Conservation (phyloP, 106 monocot genomes). For the Dendrobium huoshanense region DNA sequence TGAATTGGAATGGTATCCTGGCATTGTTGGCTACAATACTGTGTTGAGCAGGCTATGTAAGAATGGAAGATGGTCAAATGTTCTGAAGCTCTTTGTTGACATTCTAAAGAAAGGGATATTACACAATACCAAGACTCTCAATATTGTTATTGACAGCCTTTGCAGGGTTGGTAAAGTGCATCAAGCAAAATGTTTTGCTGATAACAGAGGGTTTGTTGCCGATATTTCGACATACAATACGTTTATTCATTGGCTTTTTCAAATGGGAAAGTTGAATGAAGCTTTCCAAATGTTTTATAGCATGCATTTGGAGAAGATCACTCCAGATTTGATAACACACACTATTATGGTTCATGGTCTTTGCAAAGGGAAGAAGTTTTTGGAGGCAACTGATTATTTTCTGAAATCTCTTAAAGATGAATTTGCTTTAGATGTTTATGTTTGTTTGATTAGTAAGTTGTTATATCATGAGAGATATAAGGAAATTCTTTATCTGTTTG, state of each 20-base stretch:
- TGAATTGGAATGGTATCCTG: slow-evolving; percentile 31
- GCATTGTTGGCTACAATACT: slow-evolving; percentile 41
- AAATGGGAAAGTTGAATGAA: slow-evolving; percentile 24
- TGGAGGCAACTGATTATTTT: slow-evolving; percentile 34
- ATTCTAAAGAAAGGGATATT: slow-evolving; percentile 58
- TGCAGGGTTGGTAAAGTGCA: slow-evolving; percentile 32
- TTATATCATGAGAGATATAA: slow-evolving; percentile 17
- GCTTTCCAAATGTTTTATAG: slow-evolving; percentile 19
- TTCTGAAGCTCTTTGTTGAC: slow-evolving; percentile 35
- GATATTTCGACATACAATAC: slow-evolving; percentile 51
- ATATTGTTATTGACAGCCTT: slow-evolving; percentile 47
- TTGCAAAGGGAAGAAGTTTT: slow-evolving; percentile 28
- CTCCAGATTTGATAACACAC: slow-evolving; percentile 41
- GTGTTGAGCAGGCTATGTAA: slow-evolving; percentile 47
- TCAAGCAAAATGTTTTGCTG: slow-evolving; percentile 24
- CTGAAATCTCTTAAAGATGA: slow-evolving; percentile 20
- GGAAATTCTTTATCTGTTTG: slow-evolving; percentile 21
- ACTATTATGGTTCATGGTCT: slow-evolving; percentile 36
- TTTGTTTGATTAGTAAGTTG: slow-evolving; percentile 16
- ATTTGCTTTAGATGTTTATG: slow-evolving; percentile 13
- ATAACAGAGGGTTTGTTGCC: slow-evolving; percentile 22
- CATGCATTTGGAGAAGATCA: slow-evolving; percentile 33
- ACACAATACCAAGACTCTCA: slow-evolving; percentile 33
- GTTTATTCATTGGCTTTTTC: slow-evolving; percentile 32
- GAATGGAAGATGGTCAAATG: slow-evolving; percentile 21